Evolutionary conservation across 2,329 filamentous ascomycete species (phyloP).

Genomic region (Claviceps maximensis): DNA sequence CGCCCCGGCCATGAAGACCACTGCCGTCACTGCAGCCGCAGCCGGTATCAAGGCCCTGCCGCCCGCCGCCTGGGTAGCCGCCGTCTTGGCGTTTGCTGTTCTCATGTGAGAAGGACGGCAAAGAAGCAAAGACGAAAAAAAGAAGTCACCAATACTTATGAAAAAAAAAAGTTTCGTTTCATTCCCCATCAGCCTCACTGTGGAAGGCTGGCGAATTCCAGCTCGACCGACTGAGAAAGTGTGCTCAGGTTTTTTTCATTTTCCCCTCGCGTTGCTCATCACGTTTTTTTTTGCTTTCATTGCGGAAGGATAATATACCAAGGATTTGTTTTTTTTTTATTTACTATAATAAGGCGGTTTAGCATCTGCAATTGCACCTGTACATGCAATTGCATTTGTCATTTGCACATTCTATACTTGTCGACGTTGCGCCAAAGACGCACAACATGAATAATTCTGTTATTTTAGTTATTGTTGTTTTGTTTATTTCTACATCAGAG

Average conservation of each 20-base stretch:
- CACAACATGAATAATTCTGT: background rate
- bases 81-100: slow-evolving; percentile 13
- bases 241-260: background rate
- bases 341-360: too few species aligned
- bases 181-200: background rate
- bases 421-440: background rate
- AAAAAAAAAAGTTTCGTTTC: background rate
- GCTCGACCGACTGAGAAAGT: background rate
- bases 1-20: slow-evolving; percentile 14
- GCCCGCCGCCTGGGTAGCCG: slow-evolving; percentile 14
- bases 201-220: background rate
- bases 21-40: slow-evolving; percentile 19
- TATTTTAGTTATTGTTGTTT: background rate
- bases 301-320: background rate
- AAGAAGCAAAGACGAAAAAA: background rate
- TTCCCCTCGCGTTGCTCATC: background rate
- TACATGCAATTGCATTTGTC: background rate
- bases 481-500: too few species aligned
- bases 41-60: slow-evolving; percentile 11
- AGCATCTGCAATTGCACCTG: background rate
- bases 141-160: background rate
- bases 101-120: slow-evolving; percentile 12
- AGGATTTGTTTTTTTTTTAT: background rate
- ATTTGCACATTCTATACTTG: background rate
- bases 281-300: background rate